Evolutionary conservation across 495 filamentous ascomycete genomes (phyloP), one percentile per base, ranked within the genome.

Genomic region (Aspergillus haitiensis): DNA sequence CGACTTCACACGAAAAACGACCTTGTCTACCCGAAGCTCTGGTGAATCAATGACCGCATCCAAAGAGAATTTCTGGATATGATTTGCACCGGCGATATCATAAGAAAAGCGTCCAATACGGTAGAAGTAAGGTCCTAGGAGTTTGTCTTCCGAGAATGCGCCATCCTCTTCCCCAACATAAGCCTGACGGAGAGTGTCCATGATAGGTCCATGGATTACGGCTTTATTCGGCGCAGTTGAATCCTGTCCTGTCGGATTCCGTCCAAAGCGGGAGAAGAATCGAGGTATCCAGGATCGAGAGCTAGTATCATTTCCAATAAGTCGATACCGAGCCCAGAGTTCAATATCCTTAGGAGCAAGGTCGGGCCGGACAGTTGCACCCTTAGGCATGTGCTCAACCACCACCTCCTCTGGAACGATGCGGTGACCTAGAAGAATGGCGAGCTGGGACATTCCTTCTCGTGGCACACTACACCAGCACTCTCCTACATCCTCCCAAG

Each of bases 341-440:
- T 83, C 80, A 53, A 83, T 74, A 4, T 76, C 67, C 36, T 66
- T 64, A 12, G 80, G 80, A 7, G 80, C 78, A 5, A 67, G 52
- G 9, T 65, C 68, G 8, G 76, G 72, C 4, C 68, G 49, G 8
- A 72, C 57, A 7, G 69, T 71, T 12, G 72, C 69, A 6, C 67
- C 62, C 13, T 65, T 68, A 3, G 78, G 74, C 2, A 79, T 65
- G 59, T 82, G 76, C 56, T 83, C 79, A 12, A 83, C 69, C 2
- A 80, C 68, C 0, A 81, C 66, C 27, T 81, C 77, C 39, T 81
- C 77, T 0, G 79, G 77, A 5, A 78, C 68, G 21, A 81, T 78
- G 1, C 58, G 57, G 11, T 65, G 71, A 6, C 70, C 63, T 0
- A 81, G 67, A 0, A 62, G 35, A 5, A 80, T 64, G 9, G 67